A percentile compares a stretch with the other conserved stretches of the same genome.
Evolutionary conservation across 805 yeast genomes (phyloP).

Genomic region (Scheffersomyces lignosus): DNA sequence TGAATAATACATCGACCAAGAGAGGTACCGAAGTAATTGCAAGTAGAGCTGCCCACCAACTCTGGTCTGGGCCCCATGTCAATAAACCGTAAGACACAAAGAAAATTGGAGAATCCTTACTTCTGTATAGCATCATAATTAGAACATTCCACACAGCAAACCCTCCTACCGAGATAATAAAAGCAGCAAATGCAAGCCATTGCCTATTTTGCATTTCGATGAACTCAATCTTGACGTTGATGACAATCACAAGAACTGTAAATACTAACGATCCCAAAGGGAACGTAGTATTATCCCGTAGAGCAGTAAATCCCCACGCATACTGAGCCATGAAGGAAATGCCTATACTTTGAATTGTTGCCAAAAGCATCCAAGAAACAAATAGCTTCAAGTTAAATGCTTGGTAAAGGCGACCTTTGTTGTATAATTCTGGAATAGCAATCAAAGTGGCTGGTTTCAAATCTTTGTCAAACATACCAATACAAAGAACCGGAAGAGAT

Average conservation of each 20-base stretch:
- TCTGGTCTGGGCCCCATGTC: slow-evolving; percentile 75
- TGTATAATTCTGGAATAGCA: slow-evolving; percentile 88
- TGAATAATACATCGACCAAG: slow-evolving; percentile 63
- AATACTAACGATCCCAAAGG: slow-evolving; percentile 79
- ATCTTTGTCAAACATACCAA: slow-evolving; percentile 96
- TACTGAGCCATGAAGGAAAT: slow-evolving; percentile 66
- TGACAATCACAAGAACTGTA: slow-evolving; percentile 68
- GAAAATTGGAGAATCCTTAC: slow-evolving; percentile 56
- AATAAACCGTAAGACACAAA: slow-evolving; percentile 71
- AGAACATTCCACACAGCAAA: slow-evolving; percentile 83
- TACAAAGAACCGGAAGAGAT: slow-evolving; percentile 82
- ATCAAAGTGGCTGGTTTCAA: slow-evolving; percentile 81
- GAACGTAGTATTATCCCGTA: slow-evolving; percentile 72
- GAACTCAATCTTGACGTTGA: slow-evolving; percentile 76
- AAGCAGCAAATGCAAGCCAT: slow-evolving; percentile 64
- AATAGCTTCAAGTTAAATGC: slow-evolving; percentile 74
- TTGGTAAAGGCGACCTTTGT: slow-evolving; percentile 70
- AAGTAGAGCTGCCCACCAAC: slow-evolving; percentile 83
- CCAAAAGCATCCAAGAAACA: slow-evolving; percentile 74
- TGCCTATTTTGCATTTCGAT: slow-evolving; percentile 79
- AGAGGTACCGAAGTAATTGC: slow-evolving; percentile 59
- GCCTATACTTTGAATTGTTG: slow-evolving; percentile 69
- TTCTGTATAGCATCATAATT: slow-evolving; percentile 65
- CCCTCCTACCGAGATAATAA: slow-evolving; percentile 74
- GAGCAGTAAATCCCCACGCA: slow-evolving; percentile 70